phyloP scores from a whole-genome alignment of 2,329 filamentous ascomycete genomes.

The Diplocarpon mali region DNA sequence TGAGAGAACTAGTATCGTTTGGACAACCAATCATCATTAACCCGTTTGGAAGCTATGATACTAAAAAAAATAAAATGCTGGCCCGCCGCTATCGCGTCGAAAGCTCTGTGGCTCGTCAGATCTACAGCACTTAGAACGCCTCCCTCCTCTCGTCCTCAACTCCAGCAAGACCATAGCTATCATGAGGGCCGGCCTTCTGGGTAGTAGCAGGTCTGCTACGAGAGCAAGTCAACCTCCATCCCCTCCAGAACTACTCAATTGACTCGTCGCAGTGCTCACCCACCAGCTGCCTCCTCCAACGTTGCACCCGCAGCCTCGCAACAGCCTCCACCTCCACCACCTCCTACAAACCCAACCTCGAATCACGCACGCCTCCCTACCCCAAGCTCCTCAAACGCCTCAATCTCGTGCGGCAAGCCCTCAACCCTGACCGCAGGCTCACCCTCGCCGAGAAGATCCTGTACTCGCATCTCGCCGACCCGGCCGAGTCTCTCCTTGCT shows the following conservation, averaged over 20 bases:
- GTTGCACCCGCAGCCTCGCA: conserved; percentile 21
- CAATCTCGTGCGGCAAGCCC: conserved; percentile 59
- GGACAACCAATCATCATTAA: not conserved
- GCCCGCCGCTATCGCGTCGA: not conserved
- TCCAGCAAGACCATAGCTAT: conserved; percentile 2
- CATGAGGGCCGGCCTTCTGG: conserved; percentile 26
- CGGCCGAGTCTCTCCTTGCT: conserved; percentile 75
- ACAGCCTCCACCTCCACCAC: conserved; percentile 14
- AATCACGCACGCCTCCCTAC: conserved; percentile 54
- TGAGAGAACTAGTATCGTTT: not conserved
- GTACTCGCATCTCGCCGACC: conserved; percentile 86
- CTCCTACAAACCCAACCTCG: conserved; percentile 22
- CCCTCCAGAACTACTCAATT: conserved; percentile 5
- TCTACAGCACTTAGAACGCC: too few relatives aligned
- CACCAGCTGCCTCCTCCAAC: conserved; percentile 10
- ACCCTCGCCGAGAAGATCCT: conserved; percentile 97
- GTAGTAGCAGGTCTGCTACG: conserved; percentile 25
- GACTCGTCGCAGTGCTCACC: conserved; percentile 17
- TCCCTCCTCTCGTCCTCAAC: not conserved
- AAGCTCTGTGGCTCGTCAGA: not conserved
- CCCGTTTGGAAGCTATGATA: not conserved
- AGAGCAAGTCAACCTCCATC: conserved; percentile 13
- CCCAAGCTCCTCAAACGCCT: conserved; percentile 70
- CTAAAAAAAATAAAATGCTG: not conserved
- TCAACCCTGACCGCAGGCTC: conserved; percentile 51